Base-by-base conservation (phyloP, 2,329 filamentous ascomycete genomes). In the Kalaharituber pfeilii region DNA sequence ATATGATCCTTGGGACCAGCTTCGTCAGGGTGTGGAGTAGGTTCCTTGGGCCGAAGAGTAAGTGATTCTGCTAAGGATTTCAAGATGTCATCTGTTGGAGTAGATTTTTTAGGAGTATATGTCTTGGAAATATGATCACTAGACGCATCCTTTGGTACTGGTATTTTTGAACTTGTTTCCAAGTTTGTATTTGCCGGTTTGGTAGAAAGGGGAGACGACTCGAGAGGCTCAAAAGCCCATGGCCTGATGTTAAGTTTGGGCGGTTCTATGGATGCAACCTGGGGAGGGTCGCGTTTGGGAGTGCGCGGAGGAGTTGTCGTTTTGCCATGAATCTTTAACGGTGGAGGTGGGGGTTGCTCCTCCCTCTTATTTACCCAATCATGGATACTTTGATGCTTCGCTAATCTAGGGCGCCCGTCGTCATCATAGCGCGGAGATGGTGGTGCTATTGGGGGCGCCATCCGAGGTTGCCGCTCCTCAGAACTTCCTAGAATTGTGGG, bases 1-100 rank as follows among this genome's bases (percentile, higher is more conserved):
- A 64, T 60, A 44, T 63, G 60, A 20, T 58, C 60, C 28, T 56
- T 59, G 2, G 60, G 62, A 24, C 55, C 44, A 25, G 56, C 51
- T 27, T 55, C 54, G 3, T 57, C 42, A 11, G 50, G 29, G 18
- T 33, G 30, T 22, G 50, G 25, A 3, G 8, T 49, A 20, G 51
- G 53, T 13, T 18, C 50, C 42, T 47, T 20, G 11, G 42, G 5
- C 11, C 42, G 42, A 11, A 20, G 18, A 47, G 11, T 47, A 13
- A 47, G 18, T 13, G 42, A 47, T 22, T 47, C 42, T 11, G 42
- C 18, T 5, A 47, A 22, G n/a, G 6, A 22, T 25, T 22, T 47
- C 3, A 47, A 22, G 5, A 47, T 6, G 24, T 9, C n/a, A 25
- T 47, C 42, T 13, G 42, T 47, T 20, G 18, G n/a, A 6, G n/a